phyloP scores from a whole-genome alignment of 2,329 filamentous ascomycete genomes.

The Didymella pinodella region DNA sequence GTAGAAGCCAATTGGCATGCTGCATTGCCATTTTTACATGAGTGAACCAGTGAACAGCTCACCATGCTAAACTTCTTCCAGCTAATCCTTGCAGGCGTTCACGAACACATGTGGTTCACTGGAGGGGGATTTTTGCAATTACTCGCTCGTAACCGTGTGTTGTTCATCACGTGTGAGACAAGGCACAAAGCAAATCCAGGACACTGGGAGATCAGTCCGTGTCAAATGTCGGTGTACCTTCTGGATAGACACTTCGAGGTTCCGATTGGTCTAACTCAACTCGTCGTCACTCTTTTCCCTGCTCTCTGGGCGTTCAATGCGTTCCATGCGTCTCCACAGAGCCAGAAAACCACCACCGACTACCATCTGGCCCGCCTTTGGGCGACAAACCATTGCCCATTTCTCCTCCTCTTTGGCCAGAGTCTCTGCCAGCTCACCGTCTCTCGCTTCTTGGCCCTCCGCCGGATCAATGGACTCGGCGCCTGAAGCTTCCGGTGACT shows the following conservation, averaged over 20 bases:
- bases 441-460: slow-evolving; percentile 36
- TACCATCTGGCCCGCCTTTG: slow-evolving; percentile 46
- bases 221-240: slow-evolving; percentile 17
- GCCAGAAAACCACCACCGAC: slow-evolving; percentile 51
- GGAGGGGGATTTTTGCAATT: slow-evolving; percentile 17
- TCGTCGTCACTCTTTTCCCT: slow-evolving; percentile 14
- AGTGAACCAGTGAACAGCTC: slow-evolving; percentile 18
- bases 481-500: slow-evolving; percentile 23
- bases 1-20: slow-evolving; percentile 30
- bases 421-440: slow-evolving; percentile 39
- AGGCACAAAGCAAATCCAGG: slow-evolving; percentile 5
- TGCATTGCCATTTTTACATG: slow-evolving; percentile 12
- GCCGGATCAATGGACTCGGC: slow-evolving; percentile 26
- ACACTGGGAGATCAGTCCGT: slow-evolving; percentile 4
- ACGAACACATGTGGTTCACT: slow-evolving; percentile 15
- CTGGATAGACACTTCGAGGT: slow-evolving; percentile 2
- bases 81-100: slow-evolving; percentile 20
- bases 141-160: slow-evolving; percentile 19
- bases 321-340: slow-evolving; percentile 49
- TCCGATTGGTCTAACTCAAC: slow-evolving; percentile 15
- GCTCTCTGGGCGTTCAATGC: slow-evolving; percentile 34
- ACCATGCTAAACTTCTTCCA: slow-evolving; percentile 19
- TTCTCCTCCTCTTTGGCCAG: slow-evolving; percentile 39
- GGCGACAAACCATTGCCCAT: slow-evolving; percentile 50
- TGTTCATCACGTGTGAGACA: slow-evolving; percentile 22